Percentiles rank a stretch among this genome's conserved stretches.
These are phyloP conservation scores for Candida jianshihensis DNA, from an alignment of 805 yeast species.

Conservation along the genomic window DNA sequence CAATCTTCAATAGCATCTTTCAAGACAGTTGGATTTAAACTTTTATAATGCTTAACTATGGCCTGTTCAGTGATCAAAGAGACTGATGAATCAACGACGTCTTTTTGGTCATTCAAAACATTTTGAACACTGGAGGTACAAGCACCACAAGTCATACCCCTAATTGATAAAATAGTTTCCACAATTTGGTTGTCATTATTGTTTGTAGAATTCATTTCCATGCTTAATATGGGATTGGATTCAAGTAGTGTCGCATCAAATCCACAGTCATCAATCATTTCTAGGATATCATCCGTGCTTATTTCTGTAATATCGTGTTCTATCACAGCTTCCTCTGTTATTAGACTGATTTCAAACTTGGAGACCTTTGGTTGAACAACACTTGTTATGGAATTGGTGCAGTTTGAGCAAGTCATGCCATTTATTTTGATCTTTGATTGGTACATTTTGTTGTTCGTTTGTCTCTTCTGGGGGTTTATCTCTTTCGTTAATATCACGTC, in stretches of 20 bases:
- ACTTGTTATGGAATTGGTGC: slow-evolving; percentile 57
- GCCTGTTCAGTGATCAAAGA: slow-evolving; percentile 78
- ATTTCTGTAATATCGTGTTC: slow-evolving; percentile 32
- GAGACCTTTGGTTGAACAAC: slow-evolving; percentile 44
- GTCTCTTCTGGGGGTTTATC: too few species aligned
- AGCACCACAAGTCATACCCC: slow-evolving; percentile 26
- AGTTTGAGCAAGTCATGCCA: slow-evolving; percentile 93
- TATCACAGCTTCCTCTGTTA: slow-evolving; percentile 68
- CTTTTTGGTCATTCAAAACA: slow-evolving; percentile 41
- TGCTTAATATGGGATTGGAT: neutral
- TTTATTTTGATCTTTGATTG: slow-evolving; percentile 12
- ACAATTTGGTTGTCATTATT: slow-evolving; percentile 1
- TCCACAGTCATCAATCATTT: slow-evolving; percentile 67
- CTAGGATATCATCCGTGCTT: slow-evolving; percentile 30
- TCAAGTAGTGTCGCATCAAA: slow-evolving; percentile 42
- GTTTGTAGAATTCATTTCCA: neutral
- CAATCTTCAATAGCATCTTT: slow-evolving; percentile 60
- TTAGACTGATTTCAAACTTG: slow-evolving; percentile 56
- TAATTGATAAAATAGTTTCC: slow-evolving; percentile 12
- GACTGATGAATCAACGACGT: slow-evolving; percentile 51
- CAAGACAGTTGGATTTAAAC: slow-evolving; percentile 28
- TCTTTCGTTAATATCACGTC: slow-evolving; percentile 4
- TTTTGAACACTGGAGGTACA: slow-evolving; percentile 52
- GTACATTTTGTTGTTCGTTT: neutral
- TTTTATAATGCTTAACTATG: slow-evolving; percentile 38